Evolutionary conservation across 768 basidiomycete species (phyloP).

Genomic region (Naganishia antarctica): DNA sequence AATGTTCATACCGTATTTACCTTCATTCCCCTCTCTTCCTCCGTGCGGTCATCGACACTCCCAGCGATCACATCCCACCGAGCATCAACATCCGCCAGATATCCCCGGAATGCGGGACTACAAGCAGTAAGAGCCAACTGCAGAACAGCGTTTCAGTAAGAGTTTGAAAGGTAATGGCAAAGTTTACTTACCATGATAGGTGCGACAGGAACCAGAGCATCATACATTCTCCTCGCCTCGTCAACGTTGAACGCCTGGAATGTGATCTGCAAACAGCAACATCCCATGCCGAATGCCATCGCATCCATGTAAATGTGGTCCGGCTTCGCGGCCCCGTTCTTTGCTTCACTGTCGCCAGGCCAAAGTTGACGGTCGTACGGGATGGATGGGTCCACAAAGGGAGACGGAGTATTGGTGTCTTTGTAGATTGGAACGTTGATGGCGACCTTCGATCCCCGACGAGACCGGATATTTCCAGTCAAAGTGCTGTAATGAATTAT

Average conservation of each 20-base stretch:
- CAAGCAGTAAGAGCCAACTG: constrained; percentile 81
- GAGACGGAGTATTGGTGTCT: constrained; percentile 77
- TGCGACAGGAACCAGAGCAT: constrained; percentile 88
- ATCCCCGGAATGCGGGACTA: constrained; percentile 89
- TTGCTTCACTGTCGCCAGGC: constrained; percentile 83
- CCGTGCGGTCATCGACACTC: constrained; percentile 94
- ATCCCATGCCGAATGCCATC: constrained; percentile 99
- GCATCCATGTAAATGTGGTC: constrained; percentile 98
- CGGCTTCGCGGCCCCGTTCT: constrained; percentile 74
- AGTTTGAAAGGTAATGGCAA: too few species aligned
- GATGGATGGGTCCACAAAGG: constrained; percentile 88
- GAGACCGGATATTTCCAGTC: constrained; percentile 88
- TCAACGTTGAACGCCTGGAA: constrained; percentile 93
- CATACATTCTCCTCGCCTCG: constrained; percentile 89
- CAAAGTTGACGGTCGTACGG: constrained; percentile 79
- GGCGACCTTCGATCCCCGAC: constrained; percentile 87
- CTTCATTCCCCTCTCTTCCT: constrained; percentile 86
- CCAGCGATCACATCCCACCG: constrained; percentile 98
- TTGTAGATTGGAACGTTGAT: constrained; percentile 92
- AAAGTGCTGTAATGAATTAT: constrained; percentile 72
- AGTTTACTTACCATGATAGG: constrained; percentile 63
- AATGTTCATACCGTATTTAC: constrained; percentile 54
- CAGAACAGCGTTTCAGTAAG: constrained; percentile 21
- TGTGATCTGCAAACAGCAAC: constrained; percentile 93
- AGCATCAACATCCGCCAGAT: constrained; percentile 93